These are phyloP conservation scores for Closterium sp. DNA, from an alignment of 139 green algal genomes.

Conservation along the genomic window DNA sequence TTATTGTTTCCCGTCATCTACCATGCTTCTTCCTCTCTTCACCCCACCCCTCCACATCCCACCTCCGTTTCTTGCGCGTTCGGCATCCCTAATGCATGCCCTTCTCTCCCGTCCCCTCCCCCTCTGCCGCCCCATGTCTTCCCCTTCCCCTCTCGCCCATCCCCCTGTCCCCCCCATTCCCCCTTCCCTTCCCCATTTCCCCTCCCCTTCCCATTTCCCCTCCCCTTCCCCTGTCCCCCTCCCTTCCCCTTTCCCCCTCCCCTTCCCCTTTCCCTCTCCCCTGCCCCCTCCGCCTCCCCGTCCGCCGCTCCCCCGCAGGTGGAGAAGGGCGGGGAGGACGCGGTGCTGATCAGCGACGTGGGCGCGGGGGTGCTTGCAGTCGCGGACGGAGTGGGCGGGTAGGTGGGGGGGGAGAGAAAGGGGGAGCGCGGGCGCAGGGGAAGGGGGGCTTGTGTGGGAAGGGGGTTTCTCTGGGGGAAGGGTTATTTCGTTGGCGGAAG, in stretches of 20 bases:
- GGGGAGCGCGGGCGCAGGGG: too few relatives aligned
- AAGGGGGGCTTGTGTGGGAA: background rate
- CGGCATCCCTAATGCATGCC: background rate
- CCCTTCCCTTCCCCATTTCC: background rate
- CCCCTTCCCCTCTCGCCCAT: background rate
- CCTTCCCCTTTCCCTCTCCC: background rate
- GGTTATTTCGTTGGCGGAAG: too few relatives aligned
- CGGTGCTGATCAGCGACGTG: conserved; percentile 13
- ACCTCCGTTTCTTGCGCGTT: too few relatives aligned
- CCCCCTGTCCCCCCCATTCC: background rate
- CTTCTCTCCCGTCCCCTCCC: background rate
- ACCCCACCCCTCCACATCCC: too few relatives aligned
- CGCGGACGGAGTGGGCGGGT: conserved; percentile 37
- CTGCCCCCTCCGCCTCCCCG: background rate
- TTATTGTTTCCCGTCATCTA: too few relatives aligned
- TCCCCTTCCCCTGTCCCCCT: background rate
- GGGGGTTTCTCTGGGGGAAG: too few relatives aligned
- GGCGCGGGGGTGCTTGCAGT: conserved; percentile 16
- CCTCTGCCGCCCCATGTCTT: too few relatives aligned
- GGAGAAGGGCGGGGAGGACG: conserved; percentile 47
- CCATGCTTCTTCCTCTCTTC: too few relatives aligned
- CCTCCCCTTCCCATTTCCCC: background rate
- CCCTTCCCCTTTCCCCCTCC: background rate
- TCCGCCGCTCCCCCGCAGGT: conserved; percentile 5
- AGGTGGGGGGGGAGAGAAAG: background rate